Conservation (phyloP, 2,329 filamentous ascomycete species). For the Paraconiothyrium brasiliense region DNA sequence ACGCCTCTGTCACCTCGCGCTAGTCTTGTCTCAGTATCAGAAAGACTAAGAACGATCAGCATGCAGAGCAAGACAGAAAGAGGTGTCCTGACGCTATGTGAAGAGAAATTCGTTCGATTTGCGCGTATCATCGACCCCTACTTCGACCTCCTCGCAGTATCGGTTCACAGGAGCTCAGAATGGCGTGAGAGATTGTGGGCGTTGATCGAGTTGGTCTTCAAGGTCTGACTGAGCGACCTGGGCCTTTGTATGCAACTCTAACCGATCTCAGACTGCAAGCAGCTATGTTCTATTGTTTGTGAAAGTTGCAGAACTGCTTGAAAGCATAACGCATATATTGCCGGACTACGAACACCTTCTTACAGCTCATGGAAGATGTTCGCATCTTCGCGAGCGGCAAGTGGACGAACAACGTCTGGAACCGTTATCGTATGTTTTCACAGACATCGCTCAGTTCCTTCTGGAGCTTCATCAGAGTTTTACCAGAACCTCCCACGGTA, state of each 20-base stretch:
- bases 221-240: constrained; percentile 25
- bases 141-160: constrained; percentile 38
- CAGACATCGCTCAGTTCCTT: constrained; percentile 37
- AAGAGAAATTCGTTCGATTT: constrained; percentile 34
- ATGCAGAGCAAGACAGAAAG: constrained; percentile 20
- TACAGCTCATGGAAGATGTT: constrained; percentile 23
- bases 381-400: constrained; percentile 11
- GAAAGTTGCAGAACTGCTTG: constrained; percentile 38
- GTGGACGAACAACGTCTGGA: constrained; percentile 24
- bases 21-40: constrained; percentile 27
- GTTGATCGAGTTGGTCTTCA: constrained; percentile 32
- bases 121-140: constrained; percentile 33
- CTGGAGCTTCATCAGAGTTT: constrained; percentile 41
- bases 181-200: constrained; percentile 40
- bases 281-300: constrained; percentile 33
- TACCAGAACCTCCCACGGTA: constrained; percentile 34
- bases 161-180: constrained; percentile 26
- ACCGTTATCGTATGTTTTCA: constrained; percentile 39
- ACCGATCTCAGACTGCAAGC: constrained; percentile 29
- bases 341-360: constrained; percentile 37
- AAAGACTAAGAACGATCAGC: constrained; percentile 28
- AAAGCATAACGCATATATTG: constrained; percentile 30
- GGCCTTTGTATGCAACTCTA: not conserved
- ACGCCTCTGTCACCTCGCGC: constrained; percentile 25
- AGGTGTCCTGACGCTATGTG: constrained; percentile 25